Evolutionary conservation across 352 stramenopile species (phyloP), one percentile per base, ranked within the genome.

Genomic region (Pythium apleroticum): DNA sequence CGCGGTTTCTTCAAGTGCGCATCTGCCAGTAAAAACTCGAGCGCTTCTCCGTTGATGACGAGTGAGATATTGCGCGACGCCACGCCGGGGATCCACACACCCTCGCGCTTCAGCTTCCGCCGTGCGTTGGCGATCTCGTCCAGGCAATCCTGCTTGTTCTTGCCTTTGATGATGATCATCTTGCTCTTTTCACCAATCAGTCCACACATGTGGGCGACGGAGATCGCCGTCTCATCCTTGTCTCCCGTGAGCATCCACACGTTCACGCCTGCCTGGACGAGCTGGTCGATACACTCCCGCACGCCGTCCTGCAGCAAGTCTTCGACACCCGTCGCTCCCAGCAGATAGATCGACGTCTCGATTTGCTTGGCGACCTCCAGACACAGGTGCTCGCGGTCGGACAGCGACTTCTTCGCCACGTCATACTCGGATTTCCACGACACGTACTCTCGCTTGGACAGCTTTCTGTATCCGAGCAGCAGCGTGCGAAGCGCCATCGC

Each of bases 181-280:
- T 89, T 91, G 59, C 78, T 91, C 58, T 84, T 89, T 27, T 81
- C 73, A 10, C 76, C 60, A n/a, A 91, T 89, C 17, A 99, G 88
- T 6, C 94, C 93, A 28, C 96, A 99, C 62, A 97, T 97, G 55
- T 98, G 97, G 6, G 89, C 97, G 22, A 99, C 99, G 15, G 99
- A 99, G 57, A 99, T 98, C 2, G 98, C 98, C 4, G 97, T 99
- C 72, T 99, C 98, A 52, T 98, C 88, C 71, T 99, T 99, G 69
- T 99, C 97, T 15, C 98, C 98, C 19, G 98, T 99, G 8, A 99
- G 86, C 71, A 99, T 98, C 97, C 97, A 99, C 24, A 99, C 90
- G 65, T 99, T 99, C 43, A 99, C 98, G 0, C 97, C 97, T 35
- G 97, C 98, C 19, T 97, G 90, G 14, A 78, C 91, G 5, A 99